Evolutionary conservation across 2,329 filamentous ascomycete species (phyloP), one percentile per base, ranked within the genome.

Genomic region (Botrytis galanthina): DNA sequence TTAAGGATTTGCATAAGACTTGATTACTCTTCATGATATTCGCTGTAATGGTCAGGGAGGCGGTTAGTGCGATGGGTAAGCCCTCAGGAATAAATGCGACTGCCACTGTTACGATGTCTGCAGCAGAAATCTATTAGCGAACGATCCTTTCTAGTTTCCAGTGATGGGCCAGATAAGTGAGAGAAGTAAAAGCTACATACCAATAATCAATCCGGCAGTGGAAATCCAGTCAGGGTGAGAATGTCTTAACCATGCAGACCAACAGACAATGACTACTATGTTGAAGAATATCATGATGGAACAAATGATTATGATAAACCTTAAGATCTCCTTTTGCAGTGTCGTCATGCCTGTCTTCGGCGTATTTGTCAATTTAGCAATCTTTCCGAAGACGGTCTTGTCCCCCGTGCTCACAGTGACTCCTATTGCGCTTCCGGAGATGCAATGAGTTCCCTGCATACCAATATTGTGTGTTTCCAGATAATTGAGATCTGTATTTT

Each of bases 51-150:
- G 92, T 94, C 77, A 94, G 84, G 29, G 89, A 91, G 1, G 89
- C 88, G 0, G 90, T 91, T 35, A 93, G 82, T 1, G 90, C 90
- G 67, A 93, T 90, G 0, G 91, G 91, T 0, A 93, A 83, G 8
- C 91, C 91, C 82, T 93, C 92, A 0, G 92, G 92, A 12, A 94
- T 92, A 80, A 93, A 93, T 1, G 91, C 91, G 6, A 93, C 89
- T 0, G 90, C 71, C 20, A 73, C 71, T 7, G 71, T 73, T 7
- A 73, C 71, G 35, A 73, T 73, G n/a, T 70, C 66, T 69, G 6
- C 51, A 29, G n/a, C 18, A 42, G 16, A 32, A 39, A 32, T 20
- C 6, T 4, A 0, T 57, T 59, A 57, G 48, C 9, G 16, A 57
- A 22, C 14, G 8, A 39, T 26, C 9, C 7, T 18, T 16, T 57